phyloP scores from a whole-genome alignment of 805 yeast genomes.

The Spathaspora sp. region DNA sequence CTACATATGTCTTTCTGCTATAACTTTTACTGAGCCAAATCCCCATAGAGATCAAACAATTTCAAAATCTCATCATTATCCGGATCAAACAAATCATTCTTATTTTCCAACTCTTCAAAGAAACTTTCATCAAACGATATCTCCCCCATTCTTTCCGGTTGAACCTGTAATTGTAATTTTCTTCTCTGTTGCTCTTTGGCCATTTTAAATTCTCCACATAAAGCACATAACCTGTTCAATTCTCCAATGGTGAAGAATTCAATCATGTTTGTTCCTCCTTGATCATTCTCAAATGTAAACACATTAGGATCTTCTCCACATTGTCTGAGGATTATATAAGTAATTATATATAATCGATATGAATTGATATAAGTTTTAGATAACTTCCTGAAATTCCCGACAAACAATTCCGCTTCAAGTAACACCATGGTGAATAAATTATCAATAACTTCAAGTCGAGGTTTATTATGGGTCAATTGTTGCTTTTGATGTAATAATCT shows the following conservation, averaged over 20 bases:
- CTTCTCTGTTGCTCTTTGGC: constrained; percentile 28
- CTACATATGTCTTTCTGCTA: no score
- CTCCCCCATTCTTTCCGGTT: background rate
- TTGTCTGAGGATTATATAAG: constrained; percentile 37
- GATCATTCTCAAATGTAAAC: constrained; percentile 28
- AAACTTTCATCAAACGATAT: constrained; percentile 2
- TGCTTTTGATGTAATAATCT: constrained; percentile 35
- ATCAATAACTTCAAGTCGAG: constrained; percentile 20
- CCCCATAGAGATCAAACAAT: constrained; percentile 34
- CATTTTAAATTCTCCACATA: constrained; percentile 36
- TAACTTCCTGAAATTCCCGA: constrained; percentile 37
- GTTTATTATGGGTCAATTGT: constrained; percentile 18
- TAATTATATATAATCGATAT: constrained; percentile 37
- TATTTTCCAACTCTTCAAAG: constrained; percentile 7
- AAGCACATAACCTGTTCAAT: constrained; percentile 28
- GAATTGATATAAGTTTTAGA: constrained; percentile 37
- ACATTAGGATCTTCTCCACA: constrained; percentile 37
- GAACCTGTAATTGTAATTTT: background rate
- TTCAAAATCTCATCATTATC: constrained; percentile 30
- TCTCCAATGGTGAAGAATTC: constrained; percentile 35
- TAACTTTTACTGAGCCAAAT: constrained; percentile 12
- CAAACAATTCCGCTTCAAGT: constrained; percentile 39
- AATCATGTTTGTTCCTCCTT: constrained; percentile 34
- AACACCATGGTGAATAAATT: constrained; percentile 28
- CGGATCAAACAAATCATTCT: constrained; percentile 9